These are phyloP conservation scores for Caryopteris hybrid DNA, from an alignment of 305 asterid genomes.

Conservation along the genomic window DNA sequence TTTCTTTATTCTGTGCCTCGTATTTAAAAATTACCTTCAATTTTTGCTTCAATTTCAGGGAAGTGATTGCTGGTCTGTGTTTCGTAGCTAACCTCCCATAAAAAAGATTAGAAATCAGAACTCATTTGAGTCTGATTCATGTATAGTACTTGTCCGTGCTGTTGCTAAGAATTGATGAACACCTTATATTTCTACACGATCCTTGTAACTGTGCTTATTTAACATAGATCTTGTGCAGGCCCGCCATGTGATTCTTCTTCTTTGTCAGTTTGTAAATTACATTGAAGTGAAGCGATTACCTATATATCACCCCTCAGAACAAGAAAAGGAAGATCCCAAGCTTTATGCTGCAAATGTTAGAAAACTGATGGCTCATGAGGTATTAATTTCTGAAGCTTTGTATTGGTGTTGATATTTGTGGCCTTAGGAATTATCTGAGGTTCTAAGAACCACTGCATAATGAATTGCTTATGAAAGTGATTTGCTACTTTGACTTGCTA, in stretches of 20 bases:
- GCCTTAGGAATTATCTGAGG: background rate
- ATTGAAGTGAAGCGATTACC: conserved; percentile 59
- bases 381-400: conserved; percentile 22
- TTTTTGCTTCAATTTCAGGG: background rate
- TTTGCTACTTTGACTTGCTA: too few species aligned
- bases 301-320: conserved; percentile 61
- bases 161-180: background rate
- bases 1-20: background rate
- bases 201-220: background rate
- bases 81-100: background rate
- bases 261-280: conserved; percentile 66
- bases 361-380: conserved; percentile 75
- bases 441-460: too few species aligned
- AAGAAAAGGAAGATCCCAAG: conserved; percentile 68
- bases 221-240: conserved; percentile 38
- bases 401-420: background rate
- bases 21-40: background rate
- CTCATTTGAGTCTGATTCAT: background rate
- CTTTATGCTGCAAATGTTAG: conserved; percentile 70
- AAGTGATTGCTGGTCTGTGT: background rate
- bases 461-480: background rate
- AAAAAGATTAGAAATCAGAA: background rate
- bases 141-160: too few species aligned
- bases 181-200: too few species aligned
- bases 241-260: conserved; percentile 70